These are phyloP conservation scores for Xylariaceae sp. DNA, from an alignment of 2,329 filamentous ascomycete species.

Conservation along the genomic window DNA sequence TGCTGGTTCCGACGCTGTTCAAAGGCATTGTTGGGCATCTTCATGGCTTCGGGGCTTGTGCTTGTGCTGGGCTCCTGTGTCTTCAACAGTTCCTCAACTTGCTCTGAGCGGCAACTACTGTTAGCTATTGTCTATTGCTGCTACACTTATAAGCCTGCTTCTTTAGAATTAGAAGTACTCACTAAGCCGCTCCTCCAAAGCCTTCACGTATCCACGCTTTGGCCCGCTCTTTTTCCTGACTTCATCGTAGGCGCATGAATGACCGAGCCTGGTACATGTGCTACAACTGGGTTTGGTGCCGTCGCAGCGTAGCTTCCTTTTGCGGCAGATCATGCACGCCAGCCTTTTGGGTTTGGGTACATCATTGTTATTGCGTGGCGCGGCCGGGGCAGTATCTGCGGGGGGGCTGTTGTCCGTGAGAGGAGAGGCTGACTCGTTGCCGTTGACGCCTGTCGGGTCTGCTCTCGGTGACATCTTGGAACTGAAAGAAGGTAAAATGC, in stretches of 20 bases:
- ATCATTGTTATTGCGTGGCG: constrained; percentile 49
- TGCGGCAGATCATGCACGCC: constrained; percentile 90
- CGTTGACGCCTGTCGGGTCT: background rate
- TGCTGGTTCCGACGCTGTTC: constrained; percentile 34
- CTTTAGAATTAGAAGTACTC: constrained; percentile 37
- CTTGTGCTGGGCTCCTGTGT: constrained; percentile 60
- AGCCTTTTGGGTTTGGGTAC: constrained; percentile 86
- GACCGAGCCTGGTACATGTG: constrained; percentile 81
- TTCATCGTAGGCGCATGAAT: constrained; percentile 88
- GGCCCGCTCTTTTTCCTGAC: constrained; percentile 91
- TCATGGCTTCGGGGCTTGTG: constrained; percentile 36
- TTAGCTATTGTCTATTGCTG: constrained; percentile 1
- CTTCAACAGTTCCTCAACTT: constrained; percentile 89
- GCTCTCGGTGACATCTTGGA: constrained; percentile 22
- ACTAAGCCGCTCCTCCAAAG: constrained; percentile 89
- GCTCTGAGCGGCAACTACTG: constrained; percentile 54
- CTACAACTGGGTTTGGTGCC: constrained; percentile 80
- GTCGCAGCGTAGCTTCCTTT: constrained; percentile 89
- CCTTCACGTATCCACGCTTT: constrained; percentile 92
- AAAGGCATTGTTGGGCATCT: constrained; percentile 33
- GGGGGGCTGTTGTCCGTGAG: constrained; percentile 38
- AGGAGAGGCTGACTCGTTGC: constrained; percentile 35
- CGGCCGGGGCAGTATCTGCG: constrained; percentile 36
- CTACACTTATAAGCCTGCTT: background rate
- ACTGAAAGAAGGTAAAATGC: too few species aligned